phyloP scores from a whole-genome alignment of 345 rosid species.

The Excoecaria cochinchinensis region DNA sequence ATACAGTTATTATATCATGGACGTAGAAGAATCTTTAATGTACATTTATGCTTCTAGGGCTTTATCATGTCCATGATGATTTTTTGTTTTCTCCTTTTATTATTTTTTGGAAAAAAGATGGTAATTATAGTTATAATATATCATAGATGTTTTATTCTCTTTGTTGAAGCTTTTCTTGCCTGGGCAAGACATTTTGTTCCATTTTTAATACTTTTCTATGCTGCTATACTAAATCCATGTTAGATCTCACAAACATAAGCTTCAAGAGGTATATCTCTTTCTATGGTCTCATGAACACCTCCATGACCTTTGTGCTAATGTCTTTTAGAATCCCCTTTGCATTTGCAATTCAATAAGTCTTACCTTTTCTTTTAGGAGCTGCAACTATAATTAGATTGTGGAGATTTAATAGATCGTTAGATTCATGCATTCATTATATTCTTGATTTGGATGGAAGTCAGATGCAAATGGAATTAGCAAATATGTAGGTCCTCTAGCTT shows the following conservation, averaged over 20 bases:
- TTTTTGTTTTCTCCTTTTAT: too few species aligned
- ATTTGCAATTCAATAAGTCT: background rate
- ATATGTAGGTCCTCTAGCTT: slow-evolving; percentile 48
- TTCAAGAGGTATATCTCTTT: slow-evolving; percentile 33
- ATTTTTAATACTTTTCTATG: background rate
- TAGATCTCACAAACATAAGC: slow-evolving; percentile 16
- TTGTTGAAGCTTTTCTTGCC: background rate
- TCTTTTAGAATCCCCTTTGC: background rate
- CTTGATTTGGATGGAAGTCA: slow-evolving; percentile 62
- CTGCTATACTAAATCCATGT: background rate
- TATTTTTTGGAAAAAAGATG: too few species aligned
- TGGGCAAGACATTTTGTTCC: too few species aligned
- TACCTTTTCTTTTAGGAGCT: too few species aligned
- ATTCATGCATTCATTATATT: slow-evolving; percentile 53
- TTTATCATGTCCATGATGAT: too few species aligned
- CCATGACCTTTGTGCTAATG: background rate
- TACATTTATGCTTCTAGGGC: too few species aligned
- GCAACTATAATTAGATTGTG: slow-evolving; percentile 37
- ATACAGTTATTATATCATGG: too few species aligned
- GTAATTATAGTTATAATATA: background rate
- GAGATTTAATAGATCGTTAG: slow-evolving; percentile 36
- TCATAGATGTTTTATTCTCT: slow-evolving; percentile 3
- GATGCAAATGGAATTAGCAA: slow-evolving; percentile 66
- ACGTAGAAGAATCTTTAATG: too few species aligned
- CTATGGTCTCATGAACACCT: background rate